Evolutionary conservation across 371 early-diverging fungal species (phyloP).

Genomic region (Phascolomyces articulosus): DNA sequence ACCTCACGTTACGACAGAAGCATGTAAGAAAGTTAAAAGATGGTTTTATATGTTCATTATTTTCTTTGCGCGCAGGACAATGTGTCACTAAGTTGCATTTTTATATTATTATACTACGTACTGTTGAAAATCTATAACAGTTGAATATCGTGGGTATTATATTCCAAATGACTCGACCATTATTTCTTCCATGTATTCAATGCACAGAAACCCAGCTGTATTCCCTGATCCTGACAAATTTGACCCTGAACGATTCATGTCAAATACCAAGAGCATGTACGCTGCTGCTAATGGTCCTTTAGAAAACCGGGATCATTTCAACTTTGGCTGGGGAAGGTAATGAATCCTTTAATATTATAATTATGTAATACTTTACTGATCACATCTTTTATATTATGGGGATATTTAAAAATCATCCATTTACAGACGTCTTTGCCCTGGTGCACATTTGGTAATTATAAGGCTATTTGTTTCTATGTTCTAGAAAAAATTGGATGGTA

Average conservation of each 20-base stretch:
- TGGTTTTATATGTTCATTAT: too few species aligned
- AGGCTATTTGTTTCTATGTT: too few species aligned
- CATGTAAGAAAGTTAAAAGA: slow-evolving; percentile 6
- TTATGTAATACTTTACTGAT: too few species aligned
- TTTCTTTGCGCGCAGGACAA: too few species aligned
- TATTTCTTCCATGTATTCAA: too few species aligned
- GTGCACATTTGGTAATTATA: slow-evolving; percentile 12
- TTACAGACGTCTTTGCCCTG: slow-evolving; percentile 14
- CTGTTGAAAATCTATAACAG: slow-evolving; percentile 7
- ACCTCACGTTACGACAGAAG: slow-evolving; percentile 16
- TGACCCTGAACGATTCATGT: slow-evolving; percentile 18
- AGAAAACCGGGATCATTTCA: slow-evolving; percentile 18
- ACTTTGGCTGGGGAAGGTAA: slow-evolving; percentile 24
- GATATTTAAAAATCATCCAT: too few species aligned
- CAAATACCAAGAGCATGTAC: slow-evolving; percentile 14
- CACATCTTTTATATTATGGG: background rate
- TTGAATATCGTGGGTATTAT: too few species aligned
- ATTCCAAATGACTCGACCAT: too few species aligned
- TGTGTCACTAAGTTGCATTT: too few species aligned
- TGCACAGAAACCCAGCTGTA: too few species aligned
- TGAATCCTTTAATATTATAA: background rate
- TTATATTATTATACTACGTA: background rate
- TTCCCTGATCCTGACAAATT: too few species aligned
- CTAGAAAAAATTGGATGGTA: too few species aligned
- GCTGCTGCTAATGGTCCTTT: slow-evolving; percentile 16